phyloP scores from a whole-genome alignment of 2,329 filamentous ascomycete genomes.

The Colletotrichum nymphaeae region DNA sequence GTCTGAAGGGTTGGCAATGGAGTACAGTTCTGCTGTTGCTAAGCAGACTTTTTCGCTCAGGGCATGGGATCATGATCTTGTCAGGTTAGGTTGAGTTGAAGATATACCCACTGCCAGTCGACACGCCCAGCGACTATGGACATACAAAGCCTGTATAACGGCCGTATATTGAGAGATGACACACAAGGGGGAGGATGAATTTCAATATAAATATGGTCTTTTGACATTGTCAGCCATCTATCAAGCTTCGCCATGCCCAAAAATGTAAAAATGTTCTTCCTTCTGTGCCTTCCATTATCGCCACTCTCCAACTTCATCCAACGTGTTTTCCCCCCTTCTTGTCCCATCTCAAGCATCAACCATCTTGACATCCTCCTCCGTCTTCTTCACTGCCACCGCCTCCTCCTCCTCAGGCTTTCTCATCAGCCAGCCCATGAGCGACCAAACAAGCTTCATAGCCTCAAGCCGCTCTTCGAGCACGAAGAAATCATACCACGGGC shows the following conservation, averaged over 20 bases:
- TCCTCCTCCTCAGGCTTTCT: slow-evolving; percentile 49
- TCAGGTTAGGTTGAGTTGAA: not conserved
- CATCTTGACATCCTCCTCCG: slow-evolving; percentile 41
- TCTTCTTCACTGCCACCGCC: slow-evolving; percentile 50
- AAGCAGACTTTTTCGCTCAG: not conserved
- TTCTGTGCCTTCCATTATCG: not conserved
- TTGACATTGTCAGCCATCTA: not conserved
- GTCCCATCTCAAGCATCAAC: slow-evolving; percentile 38
- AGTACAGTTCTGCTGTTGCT: not conserved
- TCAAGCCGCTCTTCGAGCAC: slow-evolving; percentile 62
- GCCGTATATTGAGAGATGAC: no score
- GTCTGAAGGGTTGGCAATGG: not conserved
- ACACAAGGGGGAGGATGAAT: not conserved
- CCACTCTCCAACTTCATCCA: not conserved
- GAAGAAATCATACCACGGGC: slow-evolving; percentile 72
- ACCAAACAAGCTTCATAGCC: slow-evolving; percentile 69
- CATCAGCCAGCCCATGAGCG: slow-evolving; percentile 71
- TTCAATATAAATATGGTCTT: not conserved
- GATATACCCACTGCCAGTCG: no score
- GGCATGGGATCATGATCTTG: not conserved
- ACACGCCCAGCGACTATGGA: not conserved
- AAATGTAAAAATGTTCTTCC: not conserved
- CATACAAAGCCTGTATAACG: no score
- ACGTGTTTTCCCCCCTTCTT: not conserved
- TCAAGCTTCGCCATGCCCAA: not conserved